Evolutionary conservation across 192 early-diverging fungal genomes (phyloP), one percentile per base, ranked within the genome.

Genomic region (Coemansia sp.): DNA sequence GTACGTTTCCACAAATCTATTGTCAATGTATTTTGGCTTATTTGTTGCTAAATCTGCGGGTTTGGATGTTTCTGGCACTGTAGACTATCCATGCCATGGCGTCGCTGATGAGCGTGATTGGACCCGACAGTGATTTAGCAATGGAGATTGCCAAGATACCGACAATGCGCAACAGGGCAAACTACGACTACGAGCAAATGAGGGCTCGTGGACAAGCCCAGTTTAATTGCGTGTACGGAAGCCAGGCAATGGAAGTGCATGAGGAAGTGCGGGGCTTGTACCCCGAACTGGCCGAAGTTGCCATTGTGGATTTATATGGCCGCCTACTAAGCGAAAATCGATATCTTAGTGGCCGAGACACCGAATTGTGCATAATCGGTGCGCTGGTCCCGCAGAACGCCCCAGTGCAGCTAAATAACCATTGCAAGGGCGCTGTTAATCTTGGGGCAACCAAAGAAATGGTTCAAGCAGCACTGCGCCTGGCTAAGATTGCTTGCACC

Each of bases 341-440:
- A 1, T 64, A 56, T 26, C 62, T 71, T 2, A 13, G 34, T 27
- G 61, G 37, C 19, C 18, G 62, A 17, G 68, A 71, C 21, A 71
- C 68, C 3, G 68, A 71, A 29, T 34, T 71, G 3, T 71, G 68
- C 14, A 62, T 58, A 9, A 53, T 71, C 1, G 68, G 57, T 0
- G 49, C 61, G 17, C 62, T 71, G 29, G 61, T 71, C 8, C 68
- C 68, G 3, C 56, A 56, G 40, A 38, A 71, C 19, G 68, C 65
- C 14, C 62, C 68, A 2, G 33, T 49, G n/a, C 68, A 71, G 37
- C 68, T 71, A 23, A 71, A 71, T 35, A 71, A 62, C 57, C 68
- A 71, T n/a, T 64, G 57, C 34, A 37, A 65, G 29, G 68, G 68
- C n/a, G 68, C 68, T 4, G 39, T 25, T 8, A 49, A 58, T 9